Evolutionary conservation across 2,329 filamentous ascomycete species (phyloP).

Genomic region (Colletotrichum sp.): DNA sequence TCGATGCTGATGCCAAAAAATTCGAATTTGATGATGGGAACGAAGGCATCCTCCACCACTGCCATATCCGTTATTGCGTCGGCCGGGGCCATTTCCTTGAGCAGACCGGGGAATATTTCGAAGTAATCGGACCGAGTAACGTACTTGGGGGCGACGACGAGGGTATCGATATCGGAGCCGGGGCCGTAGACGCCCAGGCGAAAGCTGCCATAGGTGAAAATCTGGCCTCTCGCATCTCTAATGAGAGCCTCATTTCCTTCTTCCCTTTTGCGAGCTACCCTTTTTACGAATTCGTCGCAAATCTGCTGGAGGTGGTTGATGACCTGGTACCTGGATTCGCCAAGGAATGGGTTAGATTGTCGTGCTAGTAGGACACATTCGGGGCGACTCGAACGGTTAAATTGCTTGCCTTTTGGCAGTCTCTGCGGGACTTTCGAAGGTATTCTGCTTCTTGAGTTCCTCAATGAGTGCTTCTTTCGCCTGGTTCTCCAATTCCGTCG

Average conservation of each 20-base stretch:
- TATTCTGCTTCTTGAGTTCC: constrained; percentile 87
- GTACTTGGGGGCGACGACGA: constrained; percentile 90
- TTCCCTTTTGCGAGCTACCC: constrained; percentile 76
- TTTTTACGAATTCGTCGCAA: constrained; percentile 84
- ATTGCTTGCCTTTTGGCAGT: constrained; percentile 76
- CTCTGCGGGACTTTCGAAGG: constrained; percentile 85
- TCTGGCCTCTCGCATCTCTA: constrained; percentile 85
- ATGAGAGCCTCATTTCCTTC: constrained; percentile 76
- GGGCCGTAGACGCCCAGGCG: constrained; percentile 93
- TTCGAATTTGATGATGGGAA: constrained; percentile 97
- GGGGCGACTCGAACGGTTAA: not conserved
- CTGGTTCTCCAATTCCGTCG: constrained; percentile 77
- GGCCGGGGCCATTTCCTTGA: constrained; percentile 76
- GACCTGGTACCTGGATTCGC: constrained; percentile 64
- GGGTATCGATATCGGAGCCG: constrained; percentile 96
- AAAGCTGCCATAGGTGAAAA: constrained; percentile 97
- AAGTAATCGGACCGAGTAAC: constrained; percentile 93
- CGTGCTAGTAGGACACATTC: not conserved
- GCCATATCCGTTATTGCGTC: constrained; percentile 86
- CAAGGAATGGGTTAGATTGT: not conserved
- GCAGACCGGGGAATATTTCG: constrained; percentile 79
- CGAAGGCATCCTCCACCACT: constrained; percentile 86
- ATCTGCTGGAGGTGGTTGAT: constrained; percentile 80
- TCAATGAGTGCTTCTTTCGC: constrained; percentile 81
- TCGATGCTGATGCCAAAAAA: constrained; percentile 93